Base-by-base conservation (phyloP, 75 land plant genomes). In the Pinus tabuliformis region DNA sequence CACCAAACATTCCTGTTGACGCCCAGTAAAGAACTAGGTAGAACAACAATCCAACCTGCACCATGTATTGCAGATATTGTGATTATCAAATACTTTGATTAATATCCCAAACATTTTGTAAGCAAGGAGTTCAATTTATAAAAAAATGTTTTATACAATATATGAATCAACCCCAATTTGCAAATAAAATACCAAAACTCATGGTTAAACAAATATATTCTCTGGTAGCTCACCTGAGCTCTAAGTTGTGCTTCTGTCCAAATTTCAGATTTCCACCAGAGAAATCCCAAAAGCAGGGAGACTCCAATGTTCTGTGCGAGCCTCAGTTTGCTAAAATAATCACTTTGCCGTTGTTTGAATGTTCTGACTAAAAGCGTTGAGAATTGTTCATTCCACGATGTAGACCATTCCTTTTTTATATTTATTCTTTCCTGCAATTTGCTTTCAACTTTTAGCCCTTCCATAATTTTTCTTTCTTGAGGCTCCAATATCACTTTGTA, bases 21-120 rank as follows among this genome's bases (percentile, higher is more conserved):
- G 77, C 56, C 84, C 84, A 83, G 62, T 74, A 83, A 17, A 83
- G 74, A 52, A 65, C 76, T 58, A 83, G 74, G 64, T 83, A 83
- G 77, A 83, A 83, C 20, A 83, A 60, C 28, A 83, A 36, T 8
- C 84, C 84, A 36, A 73, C 65, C 81, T 80, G 78, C 24, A 36
- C 6, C 15, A 30, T 17, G 28, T 49, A 60, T 75, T 58, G 5
- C 21, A 58, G 21, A 18, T 58, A 18, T 58, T 18, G 21, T 58
- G 18, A n/a, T 58, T 49, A 49, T 9, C 12, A 49, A 49, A 49
- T 49, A 49, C 9, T 45, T 49, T 49, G 54, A 49, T 49, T 49
- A 9, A 11, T 49, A 49, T 49, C 54, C 54, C 54, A 49, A 49
- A 49, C 54, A 49, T 49, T 49, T 49, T 49, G 12, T 49, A 9